Percentiles rank a stretch among this genome's conserved stretches.
phyloP scores from a whole-genome alignment of 2,329 filamentous ascomycete species.

The Fusarium hainanense region DNA sequence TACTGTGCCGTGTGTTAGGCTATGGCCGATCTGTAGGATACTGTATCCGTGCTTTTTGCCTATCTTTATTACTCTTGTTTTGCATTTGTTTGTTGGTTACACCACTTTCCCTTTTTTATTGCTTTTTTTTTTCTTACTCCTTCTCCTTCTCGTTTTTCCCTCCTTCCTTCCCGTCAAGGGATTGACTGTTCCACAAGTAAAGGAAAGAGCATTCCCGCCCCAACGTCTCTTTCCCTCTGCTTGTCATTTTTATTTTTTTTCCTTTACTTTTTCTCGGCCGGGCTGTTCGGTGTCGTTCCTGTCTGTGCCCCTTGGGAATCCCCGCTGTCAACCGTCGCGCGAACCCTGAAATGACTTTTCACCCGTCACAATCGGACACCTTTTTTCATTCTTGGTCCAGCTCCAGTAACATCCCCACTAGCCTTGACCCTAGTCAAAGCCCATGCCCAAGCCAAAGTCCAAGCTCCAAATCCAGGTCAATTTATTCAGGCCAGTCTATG shows the following conservation, averaged over 20 bases:
- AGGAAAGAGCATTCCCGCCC: background rate
- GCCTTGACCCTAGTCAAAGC: background rate
- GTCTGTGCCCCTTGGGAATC: background rate
- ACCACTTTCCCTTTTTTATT: background rate
- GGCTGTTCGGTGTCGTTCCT: background rate
- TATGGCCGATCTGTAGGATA: background rate
- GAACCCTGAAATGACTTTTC: background rate
- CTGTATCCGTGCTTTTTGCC: background rate
- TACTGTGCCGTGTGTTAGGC: background rate
- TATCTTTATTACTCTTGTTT: background rate
- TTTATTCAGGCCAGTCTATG: background rate
- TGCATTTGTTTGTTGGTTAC: background rate
- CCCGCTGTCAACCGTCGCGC: background rate
- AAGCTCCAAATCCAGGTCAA: background rate
- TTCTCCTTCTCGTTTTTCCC: background rate
- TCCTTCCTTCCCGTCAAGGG: background rate
- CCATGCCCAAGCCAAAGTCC: background rate
- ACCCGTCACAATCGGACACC: background rate
- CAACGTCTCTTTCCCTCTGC: background rate
- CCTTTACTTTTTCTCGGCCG: background rate
- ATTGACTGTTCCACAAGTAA: background rate
- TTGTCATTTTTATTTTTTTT: background rate
- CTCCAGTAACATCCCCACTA: background rate
- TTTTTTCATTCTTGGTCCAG: background rate
- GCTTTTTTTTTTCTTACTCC: background rate